These are phyloP conservation scores for Malassezia furfur DNA, from an alignment of 1,284 basidiomycete species.

Conservation along the genomic window DNA sequence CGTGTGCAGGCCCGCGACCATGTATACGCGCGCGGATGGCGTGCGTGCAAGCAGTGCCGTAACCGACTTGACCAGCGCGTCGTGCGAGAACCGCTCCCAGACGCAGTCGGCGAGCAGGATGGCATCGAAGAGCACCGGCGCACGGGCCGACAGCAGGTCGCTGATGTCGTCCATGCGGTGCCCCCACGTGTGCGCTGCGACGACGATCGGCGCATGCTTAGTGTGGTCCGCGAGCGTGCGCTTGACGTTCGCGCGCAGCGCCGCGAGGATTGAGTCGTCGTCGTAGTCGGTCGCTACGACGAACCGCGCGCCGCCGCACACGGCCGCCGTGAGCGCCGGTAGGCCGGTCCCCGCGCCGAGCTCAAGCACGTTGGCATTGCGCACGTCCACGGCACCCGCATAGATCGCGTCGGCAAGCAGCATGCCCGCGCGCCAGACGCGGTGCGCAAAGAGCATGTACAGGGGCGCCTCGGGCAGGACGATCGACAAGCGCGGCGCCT, in stretches of 20 bases:
- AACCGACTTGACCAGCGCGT: constrained; percentile 32
- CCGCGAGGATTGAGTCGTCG: constrained; percentile 30
- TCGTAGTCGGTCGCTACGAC: constrained; percentile 43
- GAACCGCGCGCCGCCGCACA: constrained; percentile 10
- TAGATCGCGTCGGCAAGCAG: constrained; percentile 37
- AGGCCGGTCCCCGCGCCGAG: constrained; percentile 40
- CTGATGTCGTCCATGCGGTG: constrained; percentile 30
- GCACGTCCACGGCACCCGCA: constrained; percentile 21
- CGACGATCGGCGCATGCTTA: constrained; percentile 4
- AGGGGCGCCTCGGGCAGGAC: constrained; percentile 38
- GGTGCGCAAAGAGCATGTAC: constrained; percentile 43
- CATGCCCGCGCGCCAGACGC: constrained; percentile 47
- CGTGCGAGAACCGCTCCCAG: constrained; percentile 43
- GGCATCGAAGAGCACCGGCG: constrained; percentile 20
- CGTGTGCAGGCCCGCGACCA: constrained; percentile 43
- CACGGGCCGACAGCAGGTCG: constrained; percentile 24
- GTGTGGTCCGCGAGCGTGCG: constrained; percentile 14
- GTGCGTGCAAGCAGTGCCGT: constrained; percentile 18
- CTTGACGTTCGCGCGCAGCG: constrained; percentile 30
- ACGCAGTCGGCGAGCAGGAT: constrained; percentile 45
- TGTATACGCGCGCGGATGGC: constrained; percentile 24
- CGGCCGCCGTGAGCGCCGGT: constrained; percentile 32
- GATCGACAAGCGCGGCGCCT: constrained; percentile 20
- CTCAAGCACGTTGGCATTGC: constrained; percentile 25
- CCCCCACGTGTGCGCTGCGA: constrained; percentile 41